Percentiles rank a stretch among this genome's conserved stretches.
phyloP scores from a whole-genome alignment of 2,329 filamentous ascomycete species.

The Phaeophleospora eucalypticola region DNA sequence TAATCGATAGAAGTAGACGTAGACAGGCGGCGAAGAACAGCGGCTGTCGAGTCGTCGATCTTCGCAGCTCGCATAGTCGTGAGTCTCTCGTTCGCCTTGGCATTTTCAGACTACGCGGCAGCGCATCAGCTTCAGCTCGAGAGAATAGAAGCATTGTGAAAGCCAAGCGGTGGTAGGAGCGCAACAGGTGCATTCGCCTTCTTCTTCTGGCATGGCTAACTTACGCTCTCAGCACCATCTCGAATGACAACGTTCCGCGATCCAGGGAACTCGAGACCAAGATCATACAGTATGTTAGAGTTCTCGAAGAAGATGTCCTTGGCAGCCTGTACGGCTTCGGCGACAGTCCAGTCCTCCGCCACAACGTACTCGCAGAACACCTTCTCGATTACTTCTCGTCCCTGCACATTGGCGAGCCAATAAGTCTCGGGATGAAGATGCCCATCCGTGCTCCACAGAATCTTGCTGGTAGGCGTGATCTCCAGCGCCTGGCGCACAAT shows the following conservation, averaged over 20 bases:
- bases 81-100: no score
- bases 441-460: constrained; percentile 77
- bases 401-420: constrained; percentile 66
- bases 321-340: constrained; percentile 61
- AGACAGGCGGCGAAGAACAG: no score
- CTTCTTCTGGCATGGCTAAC: no score
- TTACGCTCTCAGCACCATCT: neutral
- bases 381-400: constrained; percentile 65
- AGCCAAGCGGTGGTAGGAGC: no score
- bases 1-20: constrained; percentile 52
- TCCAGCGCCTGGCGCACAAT: constrained; percentile 71
- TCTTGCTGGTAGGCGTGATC: constrained; percentile 67
- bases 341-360: constrained; percentile 57
- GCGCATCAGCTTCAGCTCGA: no score
- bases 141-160: no score
- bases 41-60: no score
- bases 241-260: neutral
- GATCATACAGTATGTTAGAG: constrained; percentile 68
- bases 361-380: constrained; percentile 64
- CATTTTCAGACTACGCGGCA: no score
- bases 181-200: no score
- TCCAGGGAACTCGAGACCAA: constrained; percentile 36
- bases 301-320: constrained; percentile 72
- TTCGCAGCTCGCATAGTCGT: no score
- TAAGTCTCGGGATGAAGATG: constrained; percentile 78